phyloP scores from a whole-genome alignment of 345 rosid species.

The Lepidium sativum region DNA sequence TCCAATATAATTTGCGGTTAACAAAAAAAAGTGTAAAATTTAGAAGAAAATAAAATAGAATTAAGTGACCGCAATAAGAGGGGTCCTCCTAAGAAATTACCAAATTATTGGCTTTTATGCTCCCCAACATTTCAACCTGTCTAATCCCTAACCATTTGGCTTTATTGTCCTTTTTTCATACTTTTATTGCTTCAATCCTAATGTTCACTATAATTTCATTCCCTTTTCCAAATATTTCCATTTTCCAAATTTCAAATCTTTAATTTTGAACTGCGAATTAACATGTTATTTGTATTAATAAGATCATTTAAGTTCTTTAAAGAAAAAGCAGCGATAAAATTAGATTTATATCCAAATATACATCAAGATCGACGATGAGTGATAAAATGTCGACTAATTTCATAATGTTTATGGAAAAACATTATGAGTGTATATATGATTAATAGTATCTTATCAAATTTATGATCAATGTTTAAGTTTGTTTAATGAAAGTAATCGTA shows the following conservation, averaged over 20 bases:
- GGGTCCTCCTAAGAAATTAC: conserved; percentile 29
- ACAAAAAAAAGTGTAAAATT: conserved; percentile 11
- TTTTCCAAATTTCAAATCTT: too few relatives aligned
- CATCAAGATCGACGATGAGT: neutral
- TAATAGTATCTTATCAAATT: neutral
- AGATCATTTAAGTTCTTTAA: too few relatives aligned
- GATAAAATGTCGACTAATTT: too few relatives aligned
- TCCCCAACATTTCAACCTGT: conserved; percentile 32
- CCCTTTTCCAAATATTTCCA: too few relatives aligned
- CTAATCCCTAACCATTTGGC: conserved; percentile 39
- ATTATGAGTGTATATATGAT: neutral
- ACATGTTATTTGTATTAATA: too few relatives aligned
- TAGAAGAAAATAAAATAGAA: conserved; percentile 1
- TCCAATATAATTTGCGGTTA: too few relatives aligned
- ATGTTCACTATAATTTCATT: conserved; percentile 19
- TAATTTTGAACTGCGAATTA: too few relatives aligned
- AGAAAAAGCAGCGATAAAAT: too few relatives aligned
- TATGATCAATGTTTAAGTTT: neutral
- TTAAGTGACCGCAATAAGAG: conserved; percentile 27
- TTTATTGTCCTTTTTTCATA: conserved; percentile 20
- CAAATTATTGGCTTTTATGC: conserved; percentile 37
- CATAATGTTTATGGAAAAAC: too few relatives aligned
- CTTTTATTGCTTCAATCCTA: conserved; percentile 31
- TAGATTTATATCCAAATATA: neutral
- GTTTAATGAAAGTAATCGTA: neutral